Evolutionary conservation across 495 filamentous ascomycete species (phyloP).

Genomic region (Letharia columbiana): DNA sequence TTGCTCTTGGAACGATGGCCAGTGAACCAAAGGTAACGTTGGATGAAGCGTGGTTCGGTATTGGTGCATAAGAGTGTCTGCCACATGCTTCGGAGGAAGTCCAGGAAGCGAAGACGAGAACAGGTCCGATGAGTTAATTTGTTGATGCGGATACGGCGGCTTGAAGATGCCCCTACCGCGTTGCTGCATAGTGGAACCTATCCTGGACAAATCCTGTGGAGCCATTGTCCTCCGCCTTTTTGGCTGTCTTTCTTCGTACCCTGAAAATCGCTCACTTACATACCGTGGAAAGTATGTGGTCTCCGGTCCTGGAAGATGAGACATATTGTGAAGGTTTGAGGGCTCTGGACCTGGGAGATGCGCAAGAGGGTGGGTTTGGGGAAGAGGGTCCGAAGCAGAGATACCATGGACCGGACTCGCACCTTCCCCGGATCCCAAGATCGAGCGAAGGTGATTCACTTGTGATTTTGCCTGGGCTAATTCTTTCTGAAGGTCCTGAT

Average conservation of each 20-base stretch:
- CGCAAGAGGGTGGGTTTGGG: not conserved
- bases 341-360: constrained; percentile 20
- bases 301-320: constrained; percentile 56
- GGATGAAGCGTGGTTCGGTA: constrained; percentile 73
- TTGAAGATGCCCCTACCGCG: constrained; percentile 76
- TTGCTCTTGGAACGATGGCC: constrained; percentile 70
- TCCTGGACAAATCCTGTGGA: constrained; percentile 59
- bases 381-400: constrained; percentile 4
- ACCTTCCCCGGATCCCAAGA: constrained; percentile 23
- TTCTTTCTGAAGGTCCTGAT: constrained; percentile 94
- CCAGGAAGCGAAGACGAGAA: constrained; percentile 50
- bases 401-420: constrained; percentile 5
- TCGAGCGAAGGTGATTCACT: constrained; percentile 59
- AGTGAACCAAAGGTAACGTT: constrained; percentile 78
- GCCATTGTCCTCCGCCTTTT: constrained; percentile 41
- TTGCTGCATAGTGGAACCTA: constrained; percentile 62
- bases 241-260: constrained; percentile 5
- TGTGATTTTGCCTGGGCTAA: constrained; percentile 65
- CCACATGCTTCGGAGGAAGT: constrained; percentile 59
- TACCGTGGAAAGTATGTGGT: constrained; percentile 13
- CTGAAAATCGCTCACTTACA: constrained; percentile 10
- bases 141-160: constrained; percentile 62
- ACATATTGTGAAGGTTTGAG: constrained; percentile 32
- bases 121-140: constrained; percentile 40
- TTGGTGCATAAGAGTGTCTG: constrained; percentile 66